Conservation (phyloP, 2,329 filamentous ascomycete genomes). For the Neonectria faginata region DNA sequence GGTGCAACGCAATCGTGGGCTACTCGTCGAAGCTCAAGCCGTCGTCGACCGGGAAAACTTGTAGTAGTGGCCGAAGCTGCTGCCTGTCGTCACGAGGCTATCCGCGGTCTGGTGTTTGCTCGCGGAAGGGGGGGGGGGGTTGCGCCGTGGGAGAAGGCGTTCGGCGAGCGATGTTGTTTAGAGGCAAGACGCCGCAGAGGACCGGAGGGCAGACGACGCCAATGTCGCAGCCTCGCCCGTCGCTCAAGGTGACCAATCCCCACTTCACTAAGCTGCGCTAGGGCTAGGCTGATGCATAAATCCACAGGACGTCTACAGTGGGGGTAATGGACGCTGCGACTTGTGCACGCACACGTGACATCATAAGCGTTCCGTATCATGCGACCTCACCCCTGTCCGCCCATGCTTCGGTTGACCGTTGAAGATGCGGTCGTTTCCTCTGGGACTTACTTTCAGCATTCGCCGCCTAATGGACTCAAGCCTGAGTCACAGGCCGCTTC, state of each 20-base stretch:
- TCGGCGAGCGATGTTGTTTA: conserved; percentile 37
- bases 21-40: conserved; percentile 22
- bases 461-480: conserved; percentile 45
- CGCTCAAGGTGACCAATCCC: conserved; percentile 41
- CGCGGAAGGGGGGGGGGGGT: conserved; percentile 1
- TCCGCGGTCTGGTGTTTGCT: conserved; percentile 3
- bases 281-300: conserved; percentile 47
- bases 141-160: conserved; percentile 20
- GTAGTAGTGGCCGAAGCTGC: conserved; percentile 4
- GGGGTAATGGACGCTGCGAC: conserved; percentile 17
- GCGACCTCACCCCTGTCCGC: conserved; percentile 34
- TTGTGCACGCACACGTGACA: conserved; percentile 47
- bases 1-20: conserved; percentile 32
- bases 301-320: conserved; percentile 13
- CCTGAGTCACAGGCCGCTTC: conserved; percentile 37
- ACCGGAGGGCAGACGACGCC: conserved; percentile 36
- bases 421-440: conserved; percentile 24
- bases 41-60: neutral
- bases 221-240: conserved; percentile 47
- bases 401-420: conserved; percentile 17
- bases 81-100: conserved; percentile 16
- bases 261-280: conserved; percentile 31
- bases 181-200: conserved; percentile 39
- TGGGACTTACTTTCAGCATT: neutral
- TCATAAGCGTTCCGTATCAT: conserved; percentile 43